A percentile compares a stretch with the other conserved stretches of the same genome.
phyloP scores from a whole-genome alignment of 257 asterid species.

The Nicotiana sylvestris region DNA sequence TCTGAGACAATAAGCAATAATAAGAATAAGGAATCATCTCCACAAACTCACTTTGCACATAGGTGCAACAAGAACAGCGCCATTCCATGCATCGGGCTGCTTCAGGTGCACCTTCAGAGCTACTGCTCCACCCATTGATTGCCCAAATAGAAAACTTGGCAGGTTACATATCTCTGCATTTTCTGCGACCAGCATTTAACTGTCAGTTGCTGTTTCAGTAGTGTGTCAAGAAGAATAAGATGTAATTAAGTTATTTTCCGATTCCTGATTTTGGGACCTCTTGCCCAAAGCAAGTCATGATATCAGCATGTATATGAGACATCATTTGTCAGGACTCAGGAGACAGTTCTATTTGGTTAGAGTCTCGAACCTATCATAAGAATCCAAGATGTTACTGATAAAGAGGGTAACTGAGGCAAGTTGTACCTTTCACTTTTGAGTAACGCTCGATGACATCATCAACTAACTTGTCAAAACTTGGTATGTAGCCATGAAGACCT shows the following conservation, averaged over 20 bases:
- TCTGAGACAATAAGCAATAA: not conserved
- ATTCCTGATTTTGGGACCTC: not conserved
- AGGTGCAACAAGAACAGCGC: conserved; percentile 66
- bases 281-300: not conserved
- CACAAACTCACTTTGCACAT: conserved; percentile 56
- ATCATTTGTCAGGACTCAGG: not conserved
- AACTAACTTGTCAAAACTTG: conserved; percentile 49
- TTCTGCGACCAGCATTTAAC: conserved; percentile 25
- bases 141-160: conserved; percentile 57
- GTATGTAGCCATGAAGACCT: conserved; percentile 50
- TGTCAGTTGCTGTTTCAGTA: not conserved
- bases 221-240: not conserved
- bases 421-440: conserved; percentile 43
- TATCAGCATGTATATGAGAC: not conserved
- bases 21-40: not conserved
- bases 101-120: conserved; percentile 55
- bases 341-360: not conserved
- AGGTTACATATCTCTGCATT: conserved; percentile 35
- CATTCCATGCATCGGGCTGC: conserved; percentile 58
- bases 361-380: not conserved
- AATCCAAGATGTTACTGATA: not conserved
- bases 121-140: conserved; percentile 87
- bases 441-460: conserved; percentile 55
- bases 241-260: not conserved
- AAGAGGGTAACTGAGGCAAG: not conserved